These are phyloP conservation scores for Solanum arcanum DNA, from an alignment of 257 asterid species.

Conservation along the genomic window DNA sequence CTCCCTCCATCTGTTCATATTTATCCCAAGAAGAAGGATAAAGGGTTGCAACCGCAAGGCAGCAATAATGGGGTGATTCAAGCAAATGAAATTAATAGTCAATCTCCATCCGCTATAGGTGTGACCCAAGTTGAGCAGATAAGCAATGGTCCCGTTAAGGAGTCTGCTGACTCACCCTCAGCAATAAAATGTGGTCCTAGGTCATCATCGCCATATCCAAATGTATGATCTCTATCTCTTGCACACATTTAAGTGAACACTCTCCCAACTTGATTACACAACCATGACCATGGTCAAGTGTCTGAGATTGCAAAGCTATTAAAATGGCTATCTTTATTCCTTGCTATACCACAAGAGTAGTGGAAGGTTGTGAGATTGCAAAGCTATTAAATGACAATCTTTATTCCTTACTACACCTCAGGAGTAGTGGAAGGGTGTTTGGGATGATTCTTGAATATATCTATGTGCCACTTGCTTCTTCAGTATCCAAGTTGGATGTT, in stretches of 20 bases:
- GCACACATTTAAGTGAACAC: background rate
- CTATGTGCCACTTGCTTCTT: background rate
- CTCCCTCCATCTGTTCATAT: constrained; percentile 76
- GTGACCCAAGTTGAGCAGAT: constrained; percentile 11
- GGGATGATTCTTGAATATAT: background rate
- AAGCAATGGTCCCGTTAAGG: constrained; percentile 17
- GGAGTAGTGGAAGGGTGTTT: background rate
- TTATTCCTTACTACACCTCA: background rate
- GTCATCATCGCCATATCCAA: constrained; percentile 68
- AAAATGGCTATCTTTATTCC: background rate
- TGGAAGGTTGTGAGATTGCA: background rate
- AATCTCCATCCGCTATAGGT: constrained; percentile 6
- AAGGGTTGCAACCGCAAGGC: constrained; percentile 14
- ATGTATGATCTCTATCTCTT: constrained; percentile 32
- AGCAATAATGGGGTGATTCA: constrained; percentile 22
- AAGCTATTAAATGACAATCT: background rate
- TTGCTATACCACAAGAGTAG: background rate
- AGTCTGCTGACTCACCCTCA: constrained; percentile 11
- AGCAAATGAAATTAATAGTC: constrained; percentile 2
- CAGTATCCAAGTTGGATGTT: background rate
- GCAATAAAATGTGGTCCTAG: constrained; percentile 20
- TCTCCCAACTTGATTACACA: background rate
- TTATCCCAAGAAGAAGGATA: constrained; percentile 42
- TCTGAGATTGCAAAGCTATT: background rate
- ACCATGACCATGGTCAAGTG: background rate